Evolutionary conservation across 768 basidiomycete genomes (phyloP).

Genomic region (Botryobasidium botryosum): DNA sequence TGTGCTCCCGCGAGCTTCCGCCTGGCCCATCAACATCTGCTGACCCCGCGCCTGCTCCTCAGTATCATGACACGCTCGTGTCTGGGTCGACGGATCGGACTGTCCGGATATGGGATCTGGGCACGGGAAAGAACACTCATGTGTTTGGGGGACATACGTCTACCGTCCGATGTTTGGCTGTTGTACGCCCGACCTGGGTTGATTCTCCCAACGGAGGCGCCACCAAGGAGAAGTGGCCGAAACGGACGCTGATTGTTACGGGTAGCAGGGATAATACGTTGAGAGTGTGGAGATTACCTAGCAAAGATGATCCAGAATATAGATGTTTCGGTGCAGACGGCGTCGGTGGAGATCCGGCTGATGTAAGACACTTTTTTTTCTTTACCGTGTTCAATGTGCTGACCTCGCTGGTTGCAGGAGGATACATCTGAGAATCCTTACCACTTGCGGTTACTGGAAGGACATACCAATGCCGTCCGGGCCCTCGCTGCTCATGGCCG

Average conservation of each 20-base stretch:
- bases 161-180: slow-evolving; percentile 89
- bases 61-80: slow-evolving; percentile 32
- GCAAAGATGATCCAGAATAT: slow-evolving; percentile 60
- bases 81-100: slow-evolving; percentile 90
- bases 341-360: slow-evolving; percentile 19
- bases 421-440: slow-evolving; percentile 73
- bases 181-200: slow-evolving; percentile 84
- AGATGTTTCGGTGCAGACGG: slow-evolving; percentile 47
- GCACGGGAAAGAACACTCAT: slow-evolving; percentile 69
- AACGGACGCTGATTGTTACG: slow-evolving; percentile 53
- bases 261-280: slow-evolving; percentile 53
- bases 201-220: slow-evolving; percentile 48
- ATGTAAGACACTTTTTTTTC: slow-evolving; percentile 19
- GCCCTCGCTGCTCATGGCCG: slow-evolving; percentile 83
- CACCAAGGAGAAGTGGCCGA: slow-evolving; percentile 54
- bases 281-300: slow-evolving; percentile 49
- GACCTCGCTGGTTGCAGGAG: slow-evolving; percentile 24
- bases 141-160: slow-evolving; percentile 93
- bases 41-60: background rate
- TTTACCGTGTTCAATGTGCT: background rate
- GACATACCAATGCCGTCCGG: slow-evolving; percentile 83
- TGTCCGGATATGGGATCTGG: slow-evolving; percentile 79
- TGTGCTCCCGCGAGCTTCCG: slow-evolving; percentile 25
- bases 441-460: slow-evolving; percentile 66
- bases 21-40: slow-evolving; percentile 21